Conservation (phyloP, 2,329 filamentous ascomycete genomes). For the Ophiostoma tasmaniense region DNA sequence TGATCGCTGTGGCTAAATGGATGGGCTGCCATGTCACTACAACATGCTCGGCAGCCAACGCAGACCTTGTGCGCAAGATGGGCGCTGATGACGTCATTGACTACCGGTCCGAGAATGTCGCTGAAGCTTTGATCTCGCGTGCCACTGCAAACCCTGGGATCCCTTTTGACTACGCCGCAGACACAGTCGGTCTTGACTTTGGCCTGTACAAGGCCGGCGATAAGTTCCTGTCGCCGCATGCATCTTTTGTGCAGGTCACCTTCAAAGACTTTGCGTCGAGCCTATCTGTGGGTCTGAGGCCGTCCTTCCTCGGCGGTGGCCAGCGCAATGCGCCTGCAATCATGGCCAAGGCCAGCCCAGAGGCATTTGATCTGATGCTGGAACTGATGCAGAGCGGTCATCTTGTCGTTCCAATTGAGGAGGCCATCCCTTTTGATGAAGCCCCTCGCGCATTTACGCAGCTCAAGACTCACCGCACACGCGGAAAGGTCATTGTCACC, state of each 20-base stretch:
- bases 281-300: conserved; percentile 16
- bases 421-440: conserved; percentile 22
- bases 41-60: conserved; percentile 29
- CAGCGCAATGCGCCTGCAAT: conserved; percentile 13
- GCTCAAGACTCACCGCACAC: conserved; percentile 14
- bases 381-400: conserved; percentile 25
- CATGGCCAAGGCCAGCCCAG: conserved; percentile 12
- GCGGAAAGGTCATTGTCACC: conserved; percentile 25
- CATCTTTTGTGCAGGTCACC: conserved; percentile 23
- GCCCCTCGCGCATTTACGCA: conserved; percentile 23
- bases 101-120: conserved; percentile 24
- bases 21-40: conserved; percentile 30
- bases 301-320: conserved; percentile 20
- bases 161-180: conserved; percentile 25
- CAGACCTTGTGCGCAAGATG: conserved; percentile 26
- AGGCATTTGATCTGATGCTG: conserved; percentile 17
- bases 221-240: conserved; percentile 20
- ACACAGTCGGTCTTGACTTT: conserved; percentile 22
- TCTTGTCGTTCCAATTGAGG: conserved; percentile 22
- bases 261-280: background rate
- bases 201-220: conserved; percentile 22
- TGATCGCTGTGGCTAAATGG: conserved; percentile 32
- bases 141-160: conserved; percentile 1
- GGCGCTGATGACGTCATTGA: conserved; percentile 33
- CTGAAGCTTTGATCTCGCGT: conserved; percentile 15